phyloP scores from a whole-genome alignment of 2,329 filamentous ascomycete genomes.

The Pseudocercospora musae region DNA sequence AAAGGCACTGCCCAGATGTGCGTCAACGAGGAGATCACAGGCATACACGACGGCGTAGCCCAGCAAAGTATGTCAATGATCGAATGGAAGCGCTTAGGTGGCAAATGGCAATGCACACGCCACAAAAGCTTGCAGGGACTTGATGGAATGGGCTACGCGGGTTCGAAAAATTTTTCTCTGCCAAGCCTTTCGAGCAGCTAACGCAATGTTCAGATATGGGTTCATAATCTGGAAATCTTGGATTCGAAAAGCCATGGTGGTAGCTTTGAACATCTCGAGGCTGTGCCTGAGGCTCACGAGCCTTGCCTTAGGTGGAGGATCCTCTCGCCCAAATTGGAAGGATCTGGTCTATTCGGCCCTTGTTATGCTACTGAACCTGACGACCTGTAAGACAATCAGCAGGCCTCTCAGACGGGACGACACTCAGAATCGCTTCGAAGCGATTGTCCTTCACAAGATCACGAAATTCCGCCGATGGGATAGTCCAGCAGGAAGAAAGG shows the following conservation, averaged over 20 bases:
- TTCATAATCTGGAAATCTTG: not conserved
- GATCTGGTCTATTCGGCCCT: not conserved
- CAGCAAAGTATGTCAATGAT: slow-evolving; percentile 4
- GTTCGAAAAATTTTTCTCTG: not conserved
- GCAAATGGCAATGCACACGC: slow-evolving; percentile 1
- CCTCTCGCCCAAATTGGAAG: not conserved
- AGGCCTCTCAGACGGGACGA: not conserved
- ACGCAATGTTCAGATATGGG: not conserved
- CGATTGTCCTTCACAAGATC: not conserved
- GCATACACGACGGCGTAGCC: slow-evolving; percentile 3
- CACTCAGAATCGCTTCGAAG: not conserved
- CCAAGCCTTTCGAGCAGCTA: not conserved
- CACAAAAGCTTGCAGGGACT: slow-evolving; percentile 6
- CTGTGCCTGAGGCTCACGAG: not conserved
- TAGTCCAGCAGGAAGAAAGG: not conserved
- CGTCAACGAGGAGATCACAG: not conserved
- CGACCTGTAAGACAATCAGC: not conserved
- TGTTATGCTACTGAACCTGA: not conserved
- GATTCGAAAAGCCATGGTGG: not conserved
- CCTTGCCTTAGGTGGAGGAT: not conserved
- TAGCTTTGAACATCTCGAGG: not conserved
- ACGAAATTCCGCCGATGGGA: not conserved
- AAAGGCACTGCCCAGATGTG: not conserved
- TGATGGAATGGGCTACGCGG: not conserved
- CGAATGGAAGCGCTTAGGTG: slow-evolving; percentile 1